Conservation (phyloP, 495 filamentous ascomycete genomes). For the Lichenothelia convexa region DNA sequence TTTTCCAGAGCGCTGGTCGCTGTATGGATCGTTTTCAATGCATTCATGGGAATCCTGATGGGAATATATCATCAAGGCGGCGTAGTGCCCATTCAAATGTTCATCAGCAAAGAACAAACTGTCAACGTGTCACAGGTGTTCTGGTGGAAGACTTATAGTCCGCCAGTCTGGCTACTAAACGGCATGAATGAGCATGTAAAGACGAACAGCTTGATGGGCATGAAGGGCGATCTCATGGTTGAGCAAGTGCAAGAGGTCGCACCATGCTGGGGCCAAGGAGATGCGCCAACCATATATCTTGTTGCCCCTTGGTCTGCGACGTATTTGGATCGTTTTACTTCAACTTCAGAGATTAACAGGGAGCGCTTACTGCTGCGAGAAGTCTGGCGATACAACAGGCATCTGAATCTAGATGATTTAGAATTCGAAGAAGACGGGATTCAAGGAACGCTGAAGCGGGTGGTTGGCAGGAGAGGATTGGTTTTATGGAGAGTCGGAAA, state of each 20-base stretch:
- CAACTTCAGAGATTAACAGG: slow-evolving; percentile 16
- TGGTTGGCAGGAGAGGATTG: slow-evolving; percentile 65
- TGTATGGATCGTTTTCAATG: slow-evolving; percentile 72
- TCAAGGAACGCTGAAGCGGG: slow-evolving; percentile 48
- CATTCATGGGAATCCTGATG: slow-evolving; percentile 61
- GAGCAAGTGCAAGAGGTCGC: neutral
- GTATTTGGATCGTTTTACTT: slow-evolving; percentile 41
- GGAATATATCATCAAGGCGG: slow-evolving; percentile 90
- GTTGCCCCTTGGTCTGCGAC: slow-evolving; percentile 39
- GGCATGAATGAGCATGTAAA: slow-evolving; percentile 42
- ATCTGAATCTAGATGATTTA: slow-evolving; percentile 84
- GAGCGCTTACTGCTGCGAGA: slow-evolving; percentile 36
- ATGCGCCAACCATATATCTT: slow-evolving; percentile 14
- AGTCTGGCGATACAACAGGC: slow-evolving; percentile 53
- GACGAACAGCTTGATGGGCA: slow-evolving; percentile 75
- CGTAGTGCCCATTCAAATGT: slow-evolving; percentile 61
- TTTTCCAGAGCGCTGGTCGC: slow-evolving; percentile 36
- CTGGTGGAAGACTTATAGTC: slow-evolving; percentile 98
- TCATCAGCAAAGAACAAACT: slow-evolving; percentile 16
- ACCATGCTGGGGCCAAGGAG: slow-evolving; percentile 21
- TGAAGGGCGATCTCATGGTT: slow-evolving; percentile 27
- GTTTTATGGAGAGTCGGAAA: slow-evolving; percentile 69
- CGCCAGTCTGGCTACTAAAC: slow-evolving; percentile 80
- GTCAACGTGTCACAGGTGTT: slow-evolving; percentile 51
- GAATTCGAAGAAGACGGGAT: slow-evolving; percentile 79